Base-by-base conservation (phyloP, 2,329 filamentous ascomycete species). In the Fusarium torulosum region DNA sequence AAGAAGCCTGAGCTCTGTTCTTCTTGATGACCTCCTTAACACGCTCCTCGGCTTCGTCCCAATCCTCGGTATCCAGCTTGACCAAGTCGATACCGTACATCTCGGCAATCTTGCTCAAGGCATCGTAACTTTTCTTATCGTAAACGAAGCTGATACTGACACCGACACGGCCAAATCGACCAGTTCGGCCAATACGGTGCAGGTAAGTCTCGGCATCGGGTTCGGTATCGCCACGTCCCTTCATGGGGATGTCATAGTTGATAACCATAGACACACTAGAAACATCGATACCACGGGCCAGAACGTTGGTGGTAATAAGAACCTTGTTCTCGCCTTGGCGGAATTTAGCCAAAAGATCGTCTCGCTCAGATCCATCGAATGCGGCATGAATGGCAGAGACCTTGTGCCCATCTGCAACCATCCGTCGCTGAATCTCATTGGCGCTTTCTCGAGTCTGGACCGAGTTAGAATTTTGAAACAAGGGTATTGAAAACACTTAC, bases 131-230 rank as follows among this genome's bases (percentile, higher is more conserved):
- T 71, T 87, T 87, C 76, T 90, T 88, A 80, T 96, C 94, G 72
- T 94, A 92, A 53, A 99, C 93, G 73, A 99, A 97, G 69, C 91
- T 96, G 76, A 99, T 94, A 59, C 93, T 94, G 72, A 98, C 96
- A 75, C 96, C 96, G 33, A 98, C 94, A 78, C 95, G 94, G 58
- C 96, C 96, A 74, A 99, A 99, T 70, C 96, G 92, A 67, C 96
- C 96, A 15, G 96, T 99, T 75, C 96, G 93, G 64, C 96, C 96
- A 73, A 99, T 99, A 77, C 96, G 92, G 85, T 99, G 96, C 47
- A 99, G 90, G 76, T 99, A 99, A 1, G 96, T 99, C 82, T 98
- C 94, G 45, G 90, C 90, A 76, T 99, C 96, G 15, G 95, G 91
- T 79, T 96, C 92, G 27, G 85, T 85, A 72, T 98, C 94, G 19